These are phyloP conservation scores for Thraustotheca clavata DNA, from an alignment of 352 stramenopile genomes.

Conservation along the genomic window DNA sequence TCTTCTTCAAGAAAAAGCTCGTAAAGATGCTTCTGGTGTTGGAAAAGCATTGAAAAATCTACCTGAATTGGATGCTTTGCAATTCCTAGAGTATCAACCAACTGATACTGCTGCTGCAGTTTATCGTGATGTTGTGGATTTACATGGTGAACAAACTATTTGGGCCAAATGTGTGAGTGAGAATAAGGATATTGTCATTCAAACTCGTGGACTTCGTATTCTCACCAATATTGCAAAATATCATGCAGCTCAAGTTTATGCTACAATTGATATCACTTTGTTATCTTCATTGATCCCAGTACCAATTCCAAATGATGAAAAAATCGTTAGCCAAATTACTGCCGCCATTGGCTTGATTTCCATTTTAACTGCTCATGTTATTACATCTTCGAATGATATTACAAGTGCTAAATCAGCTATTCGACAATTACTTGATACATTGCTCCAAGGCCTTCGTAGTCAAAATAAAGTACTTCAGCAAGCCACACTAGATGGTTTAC, in stretches of 20 bases:
- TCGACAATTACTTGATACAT: conserved; percentile 41
- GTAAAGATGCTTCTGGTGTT: conserved; percentile 66
- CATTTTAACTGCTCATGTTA: conserved; percentile 67
- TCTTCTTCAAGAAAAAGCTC: conserved; percentile 64
- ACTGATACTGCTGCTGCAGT: conserved; percentile 16
- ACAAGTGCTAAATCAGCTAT: conserved; percentile 27
- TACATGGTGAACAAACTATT: neutral
- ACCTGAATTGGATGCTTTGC: conserved; percentile 42
- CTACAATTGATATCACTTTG: conserved; percentile 6
- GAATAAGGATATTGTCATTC: neutral
- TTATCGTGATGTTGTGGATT: conserved; percentile 17
- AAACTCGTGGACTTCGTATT: neutral
- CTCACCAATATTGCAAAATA: conserved; percentile 4
- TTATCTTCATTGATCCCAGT: conserved; percentile 2
- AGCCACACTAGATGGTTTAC: conserved; percentile 53
- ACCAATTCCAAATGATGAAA: neutral
- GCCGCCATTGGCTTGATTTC: conserved; percentile 54
- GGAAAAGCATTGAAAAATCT: conserved; percentile 68
- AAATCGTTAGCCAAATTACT: conserved; percentile 30
- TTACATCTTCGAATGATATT: conserved; percentile 41
- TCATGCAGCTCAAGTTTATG: neutral
- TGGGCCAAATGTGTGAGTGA: conserved; percentile 6
- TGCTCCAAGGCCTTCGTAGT: conserved; percentile 66
- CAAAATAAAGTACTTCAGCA: conserved; percentile 55
- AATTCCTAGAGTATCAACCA: conserved; percentile 48